Percentiles rank a stretch among this genome's conserved stretches.
phyloP scores from a whole-genome alignment of 1,284 basidiomycete species.

The Peniophora sp. region DNA sequence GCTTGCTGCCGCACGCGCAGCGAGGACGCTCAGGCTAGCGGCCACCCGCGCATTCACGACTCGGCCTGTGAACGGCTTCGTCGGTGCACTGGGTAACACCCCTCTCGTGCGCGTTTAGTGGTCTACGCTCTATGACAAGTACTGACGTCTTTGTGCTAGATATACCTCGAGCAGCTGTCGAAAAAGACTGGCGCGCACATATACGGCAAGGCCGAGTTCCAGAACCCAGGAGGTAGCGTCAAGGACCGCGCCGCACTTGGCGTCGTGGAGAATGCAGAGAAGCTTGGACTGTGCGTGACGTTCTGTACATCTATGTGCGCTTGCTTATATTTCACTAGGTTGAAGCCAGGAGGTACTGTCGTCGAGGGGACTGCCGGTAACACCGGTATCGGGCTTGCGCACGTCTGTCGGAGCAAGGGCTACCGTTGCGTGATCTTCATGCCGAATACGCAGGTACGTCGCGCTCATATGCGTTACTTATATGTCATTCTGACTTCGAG shows the following conservation, averaged over 20 bases:
- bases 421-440: conserved; percentile 99
- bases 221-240: conserved; percentile 98
- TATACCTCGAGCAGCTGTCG: conserved; percentile 79
- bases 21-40: conserved; percentile 20
- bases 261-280: conserved; percentile 85
- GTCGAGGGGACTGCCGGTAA: conserved; percentile 99
- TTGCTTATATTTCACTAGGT: conserved; percentile 31
- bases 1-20: neutral
- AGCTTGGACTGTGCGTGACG: conserved; percentile 60
- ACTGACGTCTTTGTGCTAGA: conserved; percentile 36
- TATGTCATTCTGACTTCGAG: neutral
- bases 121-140: neutral
- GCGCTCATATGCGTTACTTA: neutral
- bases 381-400: conserved; percentile 94
- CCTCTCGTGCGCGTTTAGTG: conserved; percentile 60
- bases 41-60: conserved; percentile 41
- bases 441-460: conserved; percentile 83
- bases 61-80: conserved; percentile 71
- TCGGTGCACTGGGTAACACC: conserved; percentile 89
- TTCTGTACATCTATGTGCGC: neutral
- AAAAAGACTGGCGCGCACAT: conserved; percentile 86
- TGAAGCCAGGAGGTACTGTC: conserved; percentile 89
- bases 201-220: conserved; percentile 94
- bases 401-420: conserved; percentile 87
- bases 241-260: conserved; percentile 97